Conservation (phyloP, 805 yeast species). For the Wickerhamomyces ciferrii region DNA sequence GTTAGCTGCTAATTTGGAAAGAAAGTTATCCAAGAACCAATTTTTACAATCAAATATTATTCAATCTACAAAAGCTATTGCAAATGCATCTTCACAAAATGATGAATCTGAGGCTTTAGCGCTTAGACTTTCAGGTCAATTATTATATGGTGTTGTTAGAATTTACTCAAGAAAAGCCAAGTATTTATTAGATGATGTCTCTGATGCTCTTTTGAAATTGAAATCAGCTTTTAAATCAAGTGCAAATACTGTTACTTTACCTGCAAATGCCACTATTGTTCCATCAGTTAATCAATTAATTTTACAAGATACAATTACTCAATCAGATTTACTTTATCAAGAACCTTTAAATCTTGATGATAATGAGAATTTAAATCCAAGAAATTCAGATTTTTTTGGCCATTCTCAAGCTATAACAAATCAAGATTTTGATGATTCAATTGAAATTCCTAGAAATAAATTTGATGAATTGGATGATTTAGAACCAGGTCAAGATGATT, state of each 20-base stretch:
- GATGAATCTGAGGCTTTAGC: constrained; percentile 55
- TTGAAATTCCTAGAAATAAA: constrained; percentile 61
- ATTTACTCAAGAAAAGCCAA: constrained; percentile 85
- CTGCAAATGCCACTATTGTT: constrained; percentile 55
- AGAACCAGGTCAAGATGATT: constrained; percentile 33
- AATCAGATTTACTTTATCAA: constrained; percentile 64
- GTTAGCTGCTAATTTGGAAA: constrained; percentile 88
- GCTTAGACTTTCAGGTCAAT: constrained; percentile 77
- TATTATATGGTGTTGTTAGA: constrained; percentile 79
- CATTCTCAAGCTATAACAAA: constrained; percentile 11
- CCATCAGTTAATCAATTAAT: constrained; percentile 55
- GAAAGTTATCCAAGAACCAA: constrained; percentile 67
- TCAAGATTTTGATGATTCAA: constrained; percentile 44
- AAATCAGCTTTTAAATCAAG: constrained; percentile 57
- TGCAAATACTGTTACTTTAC: constrained; percentile 45
- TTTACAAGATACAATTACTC: constrained; percentile 75
- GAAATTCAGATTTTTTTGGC: constrained; percentile 10
- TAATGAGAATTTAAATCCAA: constrained; percentile 14
- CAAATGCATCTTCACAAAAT: constrained; percentile 31
- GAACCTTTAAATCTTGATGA: constrained; percentile 42
- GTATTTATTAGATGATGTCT: constrained; percentile 76
- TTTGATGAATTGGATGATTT: constrained; percentile 24
- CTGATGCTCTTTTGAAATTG: constrained; percentile 66
- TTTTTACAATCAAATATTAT: constrained; percentile 65
- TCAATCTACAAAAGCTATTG: constrained; percentile 63